Base-by-base conservation (phyloP, 257 asterid genomes). In the Perilla frutescens region DNA sequence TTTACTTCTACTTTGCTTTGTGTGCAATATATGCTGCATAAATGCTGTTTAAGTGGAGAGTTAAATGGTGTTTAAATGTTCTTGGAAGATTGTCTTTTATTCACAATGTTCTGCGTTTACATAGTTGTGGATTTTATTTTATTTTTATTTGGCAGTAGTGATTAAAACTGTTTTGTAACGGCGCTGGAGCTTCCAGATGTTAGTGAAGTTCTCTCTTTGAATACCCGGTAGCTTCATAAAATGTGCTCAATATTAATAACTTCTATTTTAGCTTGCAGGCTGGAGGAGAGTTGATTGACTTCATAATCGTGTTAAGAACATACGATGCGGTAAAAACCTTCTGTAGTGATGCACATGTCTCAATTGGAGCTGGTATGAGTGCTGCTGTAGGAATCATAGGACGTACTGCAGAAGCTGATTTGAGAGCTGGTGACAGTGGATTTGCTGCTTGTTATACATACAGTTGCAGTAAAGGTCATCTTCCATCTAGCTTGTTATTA, bases 221-320 rank as follows among this genome's bases (percentile, higher is more conserved):
- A 58, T 48, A 50, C 75, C 69, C 66, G 39, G 31, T 40, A 61
- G 37, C 26, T 68, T 62, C 65, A 26, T 29, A 26, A 8, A 11
- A 11, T 41, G 37, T 39, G 32, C 5, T 36, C 36, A 40, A 15
- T 48, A 40, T 44, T 8, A 45, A 39, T 34, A 32, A 44, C 29
- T 67, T 81, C 4, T 66, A 3, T 43, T 56, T 59, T 76, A 20
- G 41, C 68, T 73, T 78, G 66, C 87, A 95, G 99, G 99, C 94
- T 53, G 99, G 99, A 70, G 99, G 99, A 78, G 99, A 92, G 84
- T 82, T 95, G 79, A 90, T 90, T 15, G 99, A 95, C 81, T 92
- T 87, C 81, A 86, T 95, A 9, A 82, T 95, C 49, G 96, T 92
- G 50, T 76, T 95, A 82, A 87, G 98, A 80, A 87, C 88, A 68